These are phyloP conservation scores for Flaveria ramosissima DNA, from an alignment of 129 eudicot species.

Conservation along the genomic window DNA sequence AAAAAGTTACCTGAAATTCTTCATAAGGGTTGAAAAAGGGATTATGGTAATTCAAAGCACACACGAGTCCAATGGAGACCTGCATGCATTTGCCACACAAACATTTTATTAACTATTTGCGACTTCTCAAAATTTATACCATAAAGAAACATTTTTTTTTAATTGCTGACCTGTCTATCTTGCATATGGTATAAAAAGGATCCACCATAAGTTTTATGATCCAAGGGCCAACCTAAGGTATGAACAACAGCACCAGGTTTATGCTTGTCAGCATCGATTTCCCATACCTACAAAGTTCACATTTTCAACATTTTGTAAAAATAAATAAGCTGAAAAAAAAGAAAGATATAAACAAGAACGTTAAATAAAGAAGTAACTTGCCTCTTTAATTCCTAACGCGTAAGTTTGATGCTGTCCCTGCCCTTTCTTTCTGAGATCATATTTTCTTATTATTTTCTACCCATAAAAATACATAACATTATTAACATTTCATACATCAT, in stretches of 20 bases:
- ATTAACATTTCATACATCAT: not conserved
- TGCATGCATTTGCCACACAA: conserved; percentile 24
- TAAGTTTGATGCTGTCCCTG: conserved; percentile 97
- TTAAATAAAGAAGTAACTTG: conserved; percentile 27
- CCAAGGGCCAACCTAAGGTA: conserved; percentile 97
- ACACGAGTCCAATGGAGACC: conserved; percentile 91
- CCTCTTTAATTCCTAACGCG: conserved; percentile 98
- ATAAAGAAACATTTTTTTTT: not conserved
- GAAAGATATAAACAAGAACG: not conserved
- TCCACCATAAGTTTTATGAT: conserved; percentile 91
- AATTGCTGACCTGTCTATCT: conserved; percentile 69
- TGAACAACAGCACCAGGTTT: conserved; percentile 85
- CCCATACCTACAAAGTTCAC: conserved; percentile 72
- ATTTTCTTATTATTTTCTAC: conserved; percentile 73
- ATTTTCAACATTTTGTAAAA: conserved; percentile 6
- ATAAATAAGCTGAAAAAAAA: not conserved
- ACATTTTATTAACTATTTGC: not conserved
- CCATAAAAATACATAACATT: conserved; percentile 6
- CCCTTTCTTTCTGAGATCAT: conserved; percentile 75
- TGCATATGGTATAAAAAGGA: conserved; percentile 96
- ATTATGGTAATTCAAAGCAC: conserved; percentile 89
- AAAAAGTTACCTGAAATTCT: conserved; percentile 76
- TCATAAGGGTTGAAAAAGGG: conserved; percentile 90
- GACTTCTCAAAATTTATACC: not conserved
- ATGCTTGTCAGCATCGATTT: conserved; percentile 73